Evolutionary conservation across 2,329 filamentous ascomycete genomes (phyloP).

Genomic region (Penicillium sp.): DNA sequence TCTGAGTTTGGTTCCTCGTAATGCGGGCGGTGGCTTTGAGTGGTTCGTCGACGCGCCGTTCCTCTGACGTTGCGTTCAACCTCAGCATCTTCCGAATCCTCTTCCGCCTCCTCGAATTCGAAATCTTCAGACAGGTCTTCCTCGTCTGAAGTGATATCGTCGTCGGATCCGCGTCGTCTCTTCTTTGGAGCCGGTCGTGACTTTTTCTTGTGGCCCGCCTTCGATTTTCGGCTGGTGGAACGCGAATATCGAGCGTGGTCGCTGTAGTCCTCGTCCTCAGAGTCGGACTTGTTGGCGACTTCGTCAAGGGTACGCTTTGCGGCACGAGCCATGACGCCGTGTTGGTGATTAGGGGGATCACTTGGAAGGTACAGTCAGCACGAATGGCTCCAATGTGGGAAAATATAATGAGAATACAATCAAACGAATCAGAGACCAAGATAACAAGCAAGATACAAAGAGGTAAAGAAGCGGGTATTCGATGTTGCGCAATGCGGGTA

Average conservation of each 20-base stretch:
- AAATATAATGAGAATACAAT: neutral
- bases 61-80: slow-evolving; percentile 59
- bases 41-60: slow-evolving; percentile 55
- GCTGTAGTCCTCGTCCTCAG: slow-evolving; percentile 47
- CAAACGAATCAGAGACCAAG: too few species aligned
- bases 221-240: slow-evolving; percentile 30
- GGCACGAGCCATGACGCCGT: slow-evolving; percentile 32
- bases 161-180: slow-evolving; percentile 49
- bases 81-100: slow-evolving; percentile 37
- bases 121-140: slow-evolving; percentile 42
- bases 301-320: slow-evolving; percentile 46
- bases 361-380: slow-evolving; percentile 8
- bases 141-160: slow-evolving; percentile 41
- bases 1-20: slow-evolving; percentile 56
- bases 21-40: slow-evolving; percentile 51
- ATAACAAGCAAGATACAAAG: neutral
- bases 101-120: slow-evolving; percentile 47
- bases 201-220: slow-evolving; percentile 33
- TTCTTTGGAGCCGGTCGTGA: slow-evolving; percentile 37
- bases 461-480: neutral
- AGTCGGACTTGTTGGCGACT: slow-evolving; percentile 45
- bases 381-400: neutral
- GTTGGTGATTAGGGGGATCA: slow-evolving; percentile 7
- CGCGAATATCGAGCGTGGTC: slow-evolving; percentile 34
- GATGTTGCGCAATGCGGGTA: slow-evolving; percentile 6